Percentiles rank a stretch among this genome's conserved stretches.
Evolutionary conservation across 441 rosid genomes (phyloP).

Genomic region (Mallotus repandus): DNA sequence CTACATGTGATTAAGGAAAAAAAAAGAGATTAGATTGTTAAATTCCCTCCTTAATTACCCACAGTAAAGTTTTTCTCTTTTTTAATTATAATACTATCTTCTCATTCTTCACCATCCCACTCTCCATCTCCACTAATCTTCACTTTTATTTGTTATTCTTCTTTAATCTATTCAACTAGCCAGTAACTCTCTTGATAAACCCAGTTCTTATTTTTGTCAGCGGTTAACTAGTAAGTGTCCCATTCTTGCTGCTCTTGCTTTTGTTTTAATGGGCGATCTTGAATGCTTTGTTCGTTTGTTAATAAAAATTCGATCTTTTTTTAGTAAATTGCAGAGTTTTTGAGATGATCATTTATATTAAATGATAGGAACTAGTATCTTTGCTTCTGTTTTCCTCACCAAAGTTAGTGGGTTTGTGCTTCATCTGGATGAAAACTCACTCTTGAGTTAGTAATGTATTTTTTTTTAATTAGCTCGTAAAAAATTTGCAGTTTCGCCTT

Average conservation of each 20-base stretch:
- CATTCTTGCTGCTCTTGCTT: neutral
- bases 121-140: neutral
- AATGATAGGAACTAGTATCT: neutral
- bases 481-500: neutral
- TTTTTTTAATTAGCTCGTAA: neutral
- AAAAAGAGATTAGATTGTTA: neutral
- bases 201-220: neutral
- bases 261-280: neutral
- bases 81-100: too few species aligned
- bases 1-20: neutral
- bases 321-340: neutral
- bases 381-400: neutral
- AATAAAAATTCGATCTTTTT: neutral
- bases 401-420: neutral
- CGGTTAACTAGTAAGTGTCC: constrained; percentile 2
- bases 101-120: too few species aligned
- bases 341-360: neutral
- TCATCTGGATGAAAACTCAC: neutral
- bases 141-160: neutral
- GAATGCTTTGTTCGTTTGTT: neutral
- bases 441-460: neutral
- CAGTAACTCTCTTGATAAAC: neutral
- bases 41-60: neutral
- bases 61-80: too few species aligned
- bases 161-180: neutral